Evolutionary conservation across 768 basidiomycete genomes (phyloP).

Genomic region (Suillus cothurnatus): DNA sequence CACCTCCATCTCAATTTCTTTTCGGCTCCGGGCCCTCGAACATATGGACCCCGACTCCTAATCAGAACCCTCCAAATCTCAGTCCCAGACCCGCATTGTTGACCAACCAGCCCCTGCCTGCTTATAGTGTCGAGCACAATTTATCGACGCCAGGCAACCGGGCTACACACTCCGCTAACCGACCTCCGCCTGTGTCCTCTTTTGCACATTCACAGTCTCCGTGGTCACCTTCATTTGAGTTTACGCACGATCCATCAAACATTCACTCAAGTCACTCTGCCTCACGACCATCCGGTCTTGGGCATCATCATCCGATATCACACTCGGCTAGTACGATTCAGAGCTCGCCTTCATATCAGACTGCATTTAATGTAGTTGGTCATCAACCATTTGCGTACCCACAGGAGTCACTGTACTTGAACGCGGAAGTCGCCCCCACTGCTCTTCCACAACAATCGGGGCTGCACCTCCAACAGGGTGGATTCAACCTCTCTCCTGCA

Average conservation of each 20-base stretch:
- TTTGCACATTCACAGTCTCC: slow-evolving; percentile 10
- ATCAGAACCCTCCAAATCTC: slow-evolving; percentile 38
- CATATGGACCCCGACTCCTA: slow-evolving; percentile 68
- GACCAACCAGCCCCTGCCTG: background rate
- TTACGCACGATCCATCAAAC: slow-evolving; percentile 19
- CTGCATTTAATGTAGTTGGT: background rate
- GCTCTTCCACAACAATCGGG: background rate
- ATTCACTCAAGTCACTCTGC: background rate
- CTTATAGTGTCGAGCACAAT: slow-evolving; percentile 9
- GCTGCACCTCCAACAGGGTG: background rate
- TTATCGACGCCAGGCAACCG: slow-evolving; percentile 16
- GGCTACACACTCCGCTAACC: slow-evolving; percentile 18
- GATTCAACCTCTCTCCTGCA: slow-evolving; percentile 11
- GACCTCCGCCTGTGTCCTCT: background rate
- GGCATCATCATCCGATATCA: slow-evolving; percentile 21
- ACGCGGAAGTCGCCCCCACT: background rate
- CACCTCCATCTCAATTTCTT: slow-evolving; percentile 44
- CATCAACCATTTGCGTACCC: slow-evolving; percentile 6
- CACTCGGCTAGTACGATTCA: slow-evolving; percentile 19
- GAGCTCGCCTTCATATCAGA: slow-evolving; percentile 15
- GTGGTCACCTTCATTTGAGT: slow-evolving; percentile 31
- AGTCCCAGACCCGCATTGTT: background rate
- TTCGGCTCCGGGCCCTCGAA: slow-evolving; percentile 53
- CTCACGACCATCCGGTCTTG: slow-evolving; percentile 9
- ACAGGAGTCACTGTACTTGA: slow-evolving; percentile 6